A percentile compares a stretch with the other conserved stretches of the same genome.
phyloP scores from a whole-genome alignment of 768 basidiomycete species.

The Phylloporus sp. region DNA sequence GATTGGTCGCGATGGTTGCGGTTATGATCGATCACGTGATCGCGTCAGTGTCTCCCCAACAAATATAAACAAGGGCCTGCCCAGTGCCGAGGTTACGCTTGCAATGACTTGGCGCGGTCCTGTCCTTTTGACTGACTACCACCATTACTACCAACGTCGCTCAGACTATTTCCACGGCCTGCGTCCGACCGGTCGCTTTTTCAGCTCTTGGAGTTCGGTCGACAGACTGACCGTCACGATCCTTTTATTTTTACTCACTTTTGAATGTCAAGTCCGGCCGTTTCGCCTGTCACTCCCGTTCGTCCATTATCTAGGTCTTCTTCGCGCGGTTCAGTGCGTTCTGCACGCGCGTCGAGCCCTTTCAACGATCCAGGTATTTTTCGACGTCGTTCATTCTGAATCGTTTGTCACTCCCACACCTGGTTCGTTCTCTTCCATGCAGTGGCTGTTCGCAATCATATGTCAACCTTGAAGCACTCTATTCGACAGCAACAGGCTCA shows the following conservation, averaged over 20 bases:
- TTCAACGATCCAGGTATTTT: conserved; percentile 64
- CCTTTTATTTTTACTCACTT: conserved; percentile 18
- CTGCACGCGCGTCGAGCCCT: conserved; percentile 51
- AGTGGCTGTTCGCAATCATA: conserved; percentile 76
- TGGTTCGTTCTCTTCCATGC: conserved; percentile 26
- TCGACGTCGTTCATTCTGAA: conserved; percentile 20
- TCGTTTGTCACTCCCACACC: conserved; percentile 17
- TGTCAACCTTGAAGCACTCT: conserved; percentile 75
- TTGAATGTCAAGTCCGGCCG: conserved; percentile 34
- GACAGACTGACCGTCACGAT: conserved; percentile 21
- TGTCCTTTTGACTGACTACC: neutral
- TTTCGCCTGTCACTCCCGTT: conserved; percentile 29
- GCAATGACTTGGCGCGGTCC: conserved; percentile 1
- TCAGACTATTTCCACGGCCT: conserved; percentile 6
- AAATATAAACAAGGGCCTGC: conserved; percentile 21
- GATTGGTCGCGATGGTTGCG: neutral
- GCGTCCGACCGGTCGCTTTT: conserved; percentile 3
- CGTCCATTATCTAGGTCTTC: conserved; percentile 44
- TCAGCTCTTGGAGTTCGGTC: conserved; percentile 13
- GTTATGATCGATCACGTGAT: conserved; percentile 21
- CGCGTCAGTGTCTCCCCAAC: conserved; percentile 21
- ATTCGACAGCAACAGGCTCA: conserved; percentile 85
- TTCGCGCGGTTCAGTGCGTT: conserved; percentile 44
- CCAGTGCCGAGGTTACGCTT: neutral
- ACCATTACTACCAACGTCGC: conserved; percentile 7